Conservation (phyloP, 768 basidiomycete species). For the Lactifluus pinguis region DNA sequence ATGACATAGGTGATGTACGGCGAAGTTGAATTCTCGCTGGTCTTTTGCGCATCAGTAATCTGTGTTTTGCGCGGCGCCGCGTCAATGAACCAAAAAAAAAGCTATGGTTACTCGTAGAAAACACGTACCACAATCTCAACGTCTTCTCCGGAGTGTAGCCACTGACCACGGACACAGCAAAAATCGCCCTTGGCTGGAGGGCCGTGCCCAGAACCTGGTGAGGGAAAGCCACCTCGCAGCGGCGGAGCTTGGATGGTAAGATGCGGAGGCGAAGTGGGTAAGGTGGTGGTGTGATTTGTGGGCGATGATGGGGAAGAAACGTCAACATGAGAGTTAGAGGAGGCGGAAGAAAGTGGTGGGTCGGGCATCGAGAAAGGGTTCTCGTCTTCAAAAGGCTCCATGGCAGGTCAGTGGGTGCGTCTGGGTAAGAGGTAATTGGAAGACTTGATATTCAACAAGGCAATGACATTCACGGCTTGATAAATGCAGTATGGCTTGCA, state of each 20-base stretch:
- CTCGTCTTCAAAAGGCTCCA: conserved; percentile 34
- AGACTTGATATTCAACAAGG: neutral
- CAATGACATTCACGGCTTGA: neutral
- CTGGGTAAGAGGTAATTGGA: neutral
- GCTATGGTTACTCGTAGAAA: no score
- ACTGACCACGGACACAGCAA: conserved; percentile 67
- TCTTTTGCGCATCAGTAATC: conserved; percentile 97
- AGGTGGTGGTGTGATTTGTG: conserved; percentile 28
- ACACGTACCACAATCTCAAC: conserved; percentile 63
- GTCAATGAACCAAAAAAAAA: no score
- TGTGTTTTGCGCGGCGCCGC: conserved; percentile 25
- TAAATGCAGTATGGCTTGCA: neutral
- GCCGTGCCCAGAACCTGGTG: conserved; percentile 47
- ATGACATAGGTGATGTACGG: conserved; percentile 96
- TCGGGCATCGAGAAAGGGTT: conserved; percentile 34
- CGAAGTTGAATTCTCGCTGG: conserved; percentile 74
- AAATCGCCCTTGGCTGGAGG: conserved; percentile 63
- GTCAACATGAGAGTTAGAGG: conserved; percentile 45
- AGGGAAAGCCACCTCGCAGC: conserved; percentile 42
- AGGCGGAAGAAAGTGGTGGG: conserved; percentile 35
- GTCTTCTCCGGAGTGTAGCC: conserved; percentile 76
- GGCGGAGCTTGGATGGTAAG: conserved; percentile 11
- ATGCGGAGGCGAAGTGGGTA: conserved; percentile 33
- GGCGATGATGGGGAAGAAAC: conserved; percentile 57
- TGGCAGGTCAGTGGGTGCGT: conserved; percentile 4